These are phyloP conservation scores for Zasmidium cellare DNA, from an alignment of 2,329 filamentous ascomycete species.

Conservation along the genomic window DNA sequence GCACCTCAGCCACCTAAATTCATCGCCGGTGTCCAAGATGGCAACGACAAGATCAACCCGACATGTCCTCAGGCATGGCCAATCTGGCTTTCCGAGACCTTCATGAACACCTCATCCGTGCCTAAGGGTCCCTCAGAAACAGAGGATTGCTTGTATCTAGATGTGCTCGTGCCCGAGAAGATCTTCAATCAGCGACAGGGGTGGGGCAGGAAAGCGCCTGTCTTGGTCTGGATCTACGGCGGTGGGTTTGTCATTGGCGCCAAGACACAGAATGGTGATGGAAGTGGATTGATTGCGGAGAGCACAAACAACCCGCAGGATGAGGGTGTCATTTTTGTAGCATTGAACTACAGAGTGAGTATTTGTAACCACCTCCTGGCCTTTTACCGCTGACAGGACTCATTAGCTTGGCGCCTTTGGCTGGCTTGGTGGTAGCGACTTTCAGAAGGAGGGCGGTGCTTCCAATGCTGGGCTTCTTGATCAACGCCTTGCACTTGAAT, in stretches of 20 bases:
- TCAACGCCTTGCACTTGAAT: constrained; percentile 57
- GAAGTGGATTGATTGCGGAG: background rate
- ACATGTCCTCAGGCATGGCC: constrained; percentile 48
- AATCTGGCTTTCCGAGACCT: constrained; percentile 41
- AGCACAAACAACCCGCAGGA: background rate
- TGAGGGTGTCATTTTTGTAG: constrained; percentile 30
- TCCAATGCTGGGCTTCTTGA: constrained; percentile 54
- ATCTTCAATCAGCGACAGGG: constrained; percentile 28
- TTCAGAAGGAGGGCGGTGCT: constrained; percentile 42
- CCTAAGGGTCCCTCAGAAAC: constrained; percentile 5
- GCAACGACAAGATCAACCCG: constrained; percentile 39
- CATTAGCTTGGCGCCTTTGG: constrained; percentile 54
- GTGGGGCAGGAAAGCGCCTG: constrained; percentile 17
- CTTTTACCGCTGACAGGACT: constrained; percentile 36
- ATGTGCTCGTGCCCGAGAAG: constrained; percentile 37
- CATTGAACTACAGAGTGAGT: constrained; percentile 45
- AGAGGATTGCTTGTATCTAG: constrained; percentile 42
- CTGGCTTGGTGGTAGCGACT: constrained; percentile 47
- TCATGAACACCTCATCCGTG: background rate
- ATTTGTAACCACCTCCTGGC: background rate
- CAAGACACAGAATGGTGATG: constrained; percentile 2
- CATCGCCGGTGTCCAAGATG: constrained; percentile 47
- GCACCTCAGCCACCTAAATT: constrained; percentile 41
- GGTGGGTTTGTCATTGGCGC: constrained; percentile 32
- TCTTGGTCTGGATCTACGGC: constrained; percentile 44